Base-by-base conservation (phyloP, 148 eudicot genomes). In the Amaranthus cruentus region DNA sequence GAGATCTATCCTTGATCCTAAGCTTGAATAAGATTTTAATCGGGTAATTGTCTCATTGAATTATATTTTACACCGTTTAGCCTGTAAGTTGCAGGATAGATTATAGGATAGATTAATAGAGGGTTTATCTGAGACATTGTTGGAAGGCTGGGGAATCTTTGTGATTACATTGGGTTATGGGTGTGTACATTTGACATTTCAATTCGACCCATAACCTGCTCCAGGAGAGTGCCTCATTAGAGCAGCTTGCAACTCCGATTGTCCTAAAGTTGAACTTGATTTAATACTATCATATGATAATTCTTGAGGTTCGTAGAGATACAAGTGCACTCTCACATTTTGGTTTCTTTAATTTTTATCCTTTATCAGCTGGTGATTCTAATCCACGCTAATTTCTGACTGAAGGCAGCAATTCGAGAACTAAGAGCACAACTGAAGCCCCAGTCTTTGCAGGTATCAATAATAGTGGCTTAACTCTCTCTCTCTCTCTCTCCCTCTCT, bases 341-440 rank as follows among this genome's bases (percentile, higher is more conserved):
- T 2, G 38, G 38, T 28, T 6, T 6, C 6, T 64, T 46, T 21
- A 44, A 5, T 44, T 5, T 13, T 46, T 46, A 6, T 47, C 3
- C 7, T 18, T 42, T 15, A 14, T 69, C 52, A 48, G 44, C 53
- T 70, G 67, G 28, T 65, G 46, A 66, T 71, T 46, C 12, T n/a
- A 4, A 55, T 61, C 14, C 9, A 18, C 72, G n/a, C 58, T 56
- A 50, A n/a, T 58, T 73, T 38, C 61, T 54, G 43, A 43, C 73
- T 70, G 61, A 82, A 96, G 99, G 89, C 94, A 77, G 97, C 97
- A 68, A 89, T 95, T 73, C 87, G 99, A 62, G 99, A 95, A 74
- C 77, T 92, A 78, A 88, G 97, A 82, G 82, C 85, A 54, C 99
- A 95, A 85, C 89, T 92, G 50, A 95, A 88, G 84, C 99, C 99